phyloP scores from a whole-genome alignment of 345 rosid species.

The Aquilaria yunnanensis region DNA sequence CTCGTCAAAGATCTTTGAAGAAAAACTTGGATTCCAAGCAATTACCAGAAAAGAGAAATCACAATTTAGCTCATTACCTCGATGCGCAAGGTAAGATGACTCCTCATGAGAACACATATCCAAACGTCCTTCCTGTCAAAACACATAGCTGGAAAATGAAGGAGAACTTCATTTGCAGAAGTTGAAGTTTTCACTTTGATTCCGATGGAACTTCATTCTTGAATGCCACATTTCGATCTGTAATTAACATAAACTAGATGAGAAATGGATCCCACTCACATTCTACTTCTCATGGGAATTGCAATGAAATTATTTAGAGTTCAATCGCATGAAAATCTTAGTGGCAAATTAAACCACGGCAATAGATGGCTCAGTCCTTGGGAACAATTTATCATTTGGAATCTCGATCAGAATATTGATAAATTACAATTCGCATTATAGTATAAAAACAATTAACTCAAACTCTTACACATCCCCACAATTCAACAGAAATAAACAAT shows the following conservation, averaged over 20 bases:
- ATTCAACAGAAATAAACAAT: too few species aligned
- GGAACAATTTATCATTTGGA: too few species aligned
- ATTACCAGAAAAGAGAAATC: slow-evolving; percentile 21
- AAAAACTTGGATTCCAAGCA: slow-evolving; percentile 21
- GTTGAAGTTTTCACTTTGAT: not conserved
- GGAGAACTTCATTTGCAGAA: slow-evolving; percentile 1
- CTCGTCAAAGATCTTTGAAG: slow-evolving; percentile 19
- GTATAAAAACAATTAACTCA: too few species aligned
- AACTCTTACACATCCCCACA: too few species aligned
- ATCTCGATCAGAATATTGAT: too few species aligned
- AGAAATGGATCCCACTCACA: too few species aligned
- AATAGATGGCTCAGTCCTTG: too few species aligned
- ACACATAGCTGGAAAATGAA: not conserved
- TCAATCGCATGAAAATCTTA: too few species aligned
- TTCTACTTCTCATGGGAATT: too few species aligned
- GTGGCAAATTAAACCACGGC: too few species aligned
- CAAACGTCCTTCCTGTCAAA: slow-evolving; percentile 28
- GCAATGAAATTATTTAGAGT: too few species aligned
- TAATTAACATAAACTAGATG: slow-evolving; percentile 7
- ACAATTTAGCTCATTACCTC: slow-evolving; percentile 10
- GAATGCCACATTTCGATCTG: slow-evolving; percentile 11
- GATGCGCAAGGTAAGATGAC: slow-evolving; percentile 12
- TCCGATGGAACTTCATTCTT: slow-evolving; percentile 11
- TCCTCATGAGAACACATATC: slow-evolving; percentile 32
- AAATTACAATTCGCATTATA: too few species aligned